These are phyloP conservation scores for Panicum virgatum DNA, from an alignment of 202 grass and related monocot species.

Conservation along the genomic window DNA sequence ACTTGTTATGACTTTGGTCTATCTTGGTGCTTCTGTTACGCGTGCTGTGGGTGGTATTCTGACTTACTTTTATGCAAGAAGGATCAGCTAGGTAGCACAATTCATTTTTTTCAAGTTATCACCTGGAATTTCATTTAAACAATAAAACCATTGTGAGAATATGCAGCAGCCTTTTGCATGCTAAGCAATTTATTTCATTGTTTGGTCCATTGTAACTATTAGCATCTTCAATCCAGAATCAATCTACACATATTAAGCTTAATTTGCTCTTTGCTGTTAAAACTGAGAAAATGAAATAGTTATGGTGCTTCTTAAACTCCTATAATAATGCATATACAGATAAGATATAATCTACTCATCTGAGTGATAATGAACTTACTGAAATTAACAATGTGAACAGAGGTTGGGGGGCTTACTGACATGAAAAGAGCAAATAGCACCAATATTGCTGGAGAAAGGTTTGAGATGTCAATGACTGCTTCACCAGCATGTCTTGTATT, in stretches of 20 bases:
- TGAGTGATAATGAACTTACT: background rate
- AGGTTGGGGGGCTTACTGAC: slow-evolving; percentile 28
- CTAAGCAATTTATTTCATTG: background rate
- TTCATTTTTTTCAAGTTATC: background rate
- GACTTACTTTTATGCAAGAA: background rate
- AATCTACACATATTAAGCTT: background rate
- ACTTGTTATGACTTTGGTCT: background rate
- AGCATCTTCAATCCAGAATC: background rate
- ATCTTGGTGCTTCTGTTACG: background rate
- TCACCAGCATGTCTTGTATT: slow-evolving; percentile 44
- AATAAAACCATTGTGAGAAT: background rate
- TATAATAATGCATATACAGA: background rate
- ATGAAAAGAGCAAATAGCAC: slow-evolving; percentile 42
- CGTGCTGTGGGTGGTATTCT: background rate
- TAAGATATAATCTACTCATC: slow-evolving; percentile 4
- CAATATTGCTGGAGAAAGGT: slow-evolving; percentile 31
- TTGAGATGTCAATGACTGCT: slow-evolving; percentile 37
- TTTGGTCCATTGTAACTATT: background rate
- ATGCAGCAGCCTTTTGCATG: background rate
- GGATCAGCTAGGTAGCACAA: background rate
- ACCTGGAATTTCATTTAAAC: background rate
- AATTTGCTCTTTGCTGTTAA: background rate
- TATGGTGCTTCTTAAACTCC: background rate
- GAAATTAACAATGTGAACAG: background rate
- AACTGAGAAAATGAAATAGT: background rate